Percentiles rank a stretch among this genome's conserved stretches.
Evolutionary conservation across 164 flowering plant species (phyloP).

Genomic region (Vitis labrusca): DNA sequence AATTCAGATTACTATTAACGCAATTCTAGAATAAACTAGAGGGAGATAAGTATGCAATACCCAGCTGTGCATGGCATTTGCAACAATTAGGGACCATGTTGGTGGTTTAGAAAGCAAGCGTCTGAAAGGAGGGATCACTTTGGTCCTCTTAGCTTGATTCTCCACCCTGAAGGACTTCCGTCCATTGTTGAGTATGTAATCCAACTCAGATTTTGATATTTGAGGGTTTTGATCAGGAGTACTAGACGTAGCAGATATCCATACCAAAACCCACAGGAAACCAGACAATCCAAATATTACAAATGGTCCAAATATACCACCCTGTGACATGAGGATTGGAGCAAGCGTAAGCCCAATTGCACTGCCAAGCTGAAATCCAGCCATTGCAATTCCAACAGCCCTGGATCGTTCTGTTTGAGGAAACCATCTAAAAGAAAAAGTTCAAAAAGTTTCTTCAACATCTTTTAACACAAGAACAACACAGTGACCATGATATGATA

Average conservation of each 20-base stretch:
- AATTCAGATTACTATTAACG: neutral
- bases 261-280: conserved; percentile 93
- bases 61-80: conserved; percentile 98
- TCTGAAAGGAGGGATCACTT: conserved; percentile 76
- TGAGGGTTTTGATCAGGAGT: conserved; percentile 72
- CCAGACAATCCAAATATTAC: conserved; percentile 95
- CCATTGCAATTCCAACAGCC: conserved; percentile 97
- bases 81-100: conserved; percentile 86
- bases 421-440: conserved; percentile 76
- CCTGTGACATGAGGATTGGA: conserved; percentile 96
- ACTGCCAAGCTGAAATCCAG: conserved; percentile 87
- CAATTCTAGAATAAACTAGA: neutral
- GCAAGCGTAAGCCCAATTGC: conserved; percentile 86
- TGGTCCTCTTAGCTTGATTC: conserved; percentile 31
- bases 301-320: conserved; percentile 90
- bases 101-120: conserved; percentile 78
- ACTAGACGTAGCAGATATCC: conserved; percentile 87
- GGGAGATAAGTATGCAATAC: conserved; percentile 35
- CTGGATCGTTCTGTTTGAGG: conserved; percentile 86
- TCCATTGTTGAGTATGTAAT: conserved; percentile 52
- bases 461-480: conserved; percentile 5
- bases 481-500: neutral
- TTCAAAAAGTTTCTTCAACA: conserved; percentile 13
- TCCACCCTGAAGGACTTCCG: conserved; percentile 24
- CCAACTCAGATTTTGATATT: conserved; percentile 76